A percentile compares a stretch with the other conserved stretches of the same genome.
Conservation (phyloP, 805 yeast genomes). For the Yamadazyma scolyti region DNA sequence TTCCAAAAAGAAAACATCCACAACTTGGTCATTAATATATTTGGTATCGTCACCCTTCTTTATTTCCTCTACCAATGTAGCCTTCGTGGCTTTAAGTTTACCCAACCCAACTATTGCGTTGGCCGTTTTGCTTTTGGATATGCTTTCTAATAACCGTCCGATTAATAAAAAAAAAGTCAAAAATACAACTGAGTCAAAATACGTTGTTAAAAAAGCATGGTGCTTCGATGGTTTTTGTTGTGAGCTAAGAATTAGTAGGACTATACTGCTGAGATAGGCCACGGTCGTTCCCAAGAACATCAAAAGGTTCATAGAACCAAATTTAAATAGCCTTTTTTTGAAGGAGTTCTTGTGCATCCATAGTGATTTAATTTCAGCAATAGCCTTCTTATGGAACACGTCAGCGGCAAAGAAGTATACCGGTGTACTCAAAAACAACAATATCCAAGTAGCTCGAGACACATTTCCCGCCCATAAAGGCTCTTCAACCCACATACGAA, state of each 20-base stretch:
- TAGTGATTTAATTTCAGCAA: constrained; percentile 52
- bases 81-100: constrained; percentile 46
- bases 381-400: constrained; percentile 64
- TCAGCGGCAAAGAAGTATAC: constrained; percentile 74
- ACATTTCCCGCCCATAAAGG: constrained; percentile 65
- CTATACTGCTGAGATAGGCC: constrained; percentile 67
- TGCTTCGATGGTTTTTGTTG: constrained; percentile 15
- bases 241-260: constrained; percentile 47
- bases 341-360: constrained; percentile 57
- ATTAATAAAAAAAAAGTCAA: constrained; percentile 66
- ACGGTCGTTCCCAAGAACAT: constrained; percentile 72
- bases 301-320: constrained; percentile 76
- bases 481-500: constrained; percentile 53
- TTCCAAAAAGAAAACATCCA: constrained; percentile 46
- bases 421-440: constrained; percentile 64
- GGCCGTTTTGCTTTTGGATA: constrained; percentile 65
- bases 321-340: constrained; percentile 54
- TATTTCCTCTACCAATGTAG: constrained; percentile 33
- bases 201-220: constrained; percentile 57
- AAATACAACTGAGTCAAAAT: constrained; percentile 78
- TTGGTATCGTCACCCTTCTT: constrained; percentile 23
- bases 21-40: constrained; percentile 13
- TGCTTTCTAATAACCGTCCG: constrained; percentile 66
- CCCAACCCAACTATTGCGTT: constrained; percentile 56
- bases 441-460: constrained; percentile 60